Base-by-base conservation (phyloP, 1,284 basidiomycete genomes). In the Fomitopsis pinicola region DNA sequence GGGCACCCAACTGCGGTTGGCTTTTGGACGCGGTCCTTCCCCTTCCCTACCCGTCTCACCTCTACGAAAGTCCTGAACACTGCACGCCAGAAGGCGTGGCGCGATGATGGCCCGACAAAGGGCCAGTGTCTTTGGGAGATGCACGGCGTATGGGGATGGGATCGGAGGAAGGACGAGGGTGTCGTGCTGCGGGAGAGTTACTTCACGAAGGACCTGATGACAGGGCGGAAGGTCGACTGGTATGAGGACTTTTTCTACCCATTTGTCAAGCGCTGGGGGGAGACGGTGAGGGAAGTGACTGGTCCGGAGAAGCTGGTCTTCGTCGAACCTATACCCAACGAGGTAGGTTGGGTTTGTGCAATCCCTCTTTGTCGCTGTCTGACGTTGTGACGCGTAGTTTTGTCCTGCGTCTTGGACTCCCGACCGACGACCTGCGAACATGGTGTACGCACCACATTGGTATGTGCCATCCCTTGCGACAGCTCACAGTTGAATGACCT, bases 101-200 rank as follows among this genome's bases (percentile, higher is more conserved):
- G 78, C 50, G 71, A 73, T 0, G 85, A 91, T 67, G 91, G 91
- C 0, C 89, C 88, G 17, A 89, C 89, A 0, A 66, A 75, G 48
- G 91, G 88, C 15, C 72, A 80, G 62, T 98, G 95, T 70, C 69
- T 95, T 0, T 98, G 95, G 95, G 87, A 92, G 68, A 83, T 89
- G 76, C 95, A 98, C 67, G 94, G 92, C 14, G 93, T 98, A 0
- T 99, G 97, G 97, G 85, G 87, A 1, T 98, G 92, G 91, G 89
- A 95, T 69, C 78, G 76, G 10, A 77, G 79, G 28, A 91, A 88
- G 67, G 74, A 87, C 8, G 79, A 85, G 60, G 87, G 89, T 0
- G 86, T 97, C 1, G 87, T 92, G 0, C 77, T 98, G 52, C 83
- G 91, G 59, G 91, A 95, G 70, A 91, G 85, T 68, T 98, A 98